A percentile compares a stretch with the other conserved stretches of the same genome.
These are phyloP conservation scores for Amesomyces nigricolor DNA, from an alignment of 2,329 filamentous ascomycete genomes.

Conservation along the genomic window DNA sequence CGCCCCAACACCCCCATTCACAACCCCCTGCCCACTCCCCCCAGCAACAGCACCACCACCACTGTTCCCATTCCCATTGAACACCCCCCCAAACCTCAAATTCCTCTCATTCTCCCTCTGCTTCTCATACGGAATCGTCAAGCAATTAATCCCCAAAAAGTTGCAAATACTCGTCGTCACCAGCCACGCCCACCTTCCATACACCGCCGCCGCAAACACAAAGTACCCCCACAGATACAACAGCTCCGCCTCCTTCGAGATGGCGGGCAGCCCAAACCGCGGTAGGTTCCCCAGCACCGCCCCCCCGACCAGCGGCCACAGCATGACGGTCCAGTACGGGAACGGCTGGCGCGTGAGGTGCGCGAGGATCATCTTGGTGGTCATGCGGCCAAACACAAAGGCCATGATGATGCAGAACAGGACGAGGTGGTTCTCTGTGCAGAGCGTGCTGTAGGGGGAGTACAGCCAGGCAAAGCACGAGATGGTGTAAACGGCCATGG, in stretches of 20 bases:
- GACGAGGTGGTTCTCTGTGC: constrained; percentile 79
- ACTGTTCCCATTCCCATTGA: constrained; percentile 27
- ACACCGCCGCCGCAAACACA: constrained; percentile 74
- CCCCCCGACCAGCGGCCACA: constrained; percentile 79
- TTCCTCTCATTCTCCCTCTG: constrained; percentile 45
- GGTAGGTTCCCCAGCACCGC: constrained; percentile 80
- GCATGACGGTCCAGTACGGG: constrained; percentile 91
- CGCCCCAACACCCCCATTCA: background rate
- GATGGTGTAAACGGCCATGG: constrained; percentile 75
- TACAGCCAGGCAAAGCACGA: constrained; percentile 80
- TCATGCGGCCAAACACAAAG: constrained; percentile 97
- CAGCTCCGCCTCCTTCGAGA: constrained; percentile 63
- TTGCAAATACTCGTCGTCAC: constrained; percentile 89
- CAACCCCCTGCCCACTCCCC: constrained; percentile 26
- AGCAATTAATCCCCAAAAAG: constrained; percentile 87
- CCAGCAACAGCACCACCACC: constrained; percentile 10
- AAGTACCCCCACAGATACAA: constrained; percentile 83
- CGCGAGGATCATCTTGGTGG: constrained; percentile 96
- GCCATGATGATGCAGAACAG: constrained; percentile 90
- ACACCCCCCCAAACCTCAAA: constrained; percentile 11
- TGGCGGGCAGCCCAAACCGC: constrained; percentile 60
- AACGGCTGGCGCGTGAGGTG: constrained; percentile 92
- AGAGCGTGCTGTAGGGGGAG: constrained; percentile 77
- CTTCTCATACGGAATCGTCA: constrained; percentile 71
- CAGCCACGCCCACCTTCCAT: constrained; percentile 87